Conservation (phyloP, 2,329 filamentous ascomycete genomes). For the Scedosporium dehoogii region DNA sequence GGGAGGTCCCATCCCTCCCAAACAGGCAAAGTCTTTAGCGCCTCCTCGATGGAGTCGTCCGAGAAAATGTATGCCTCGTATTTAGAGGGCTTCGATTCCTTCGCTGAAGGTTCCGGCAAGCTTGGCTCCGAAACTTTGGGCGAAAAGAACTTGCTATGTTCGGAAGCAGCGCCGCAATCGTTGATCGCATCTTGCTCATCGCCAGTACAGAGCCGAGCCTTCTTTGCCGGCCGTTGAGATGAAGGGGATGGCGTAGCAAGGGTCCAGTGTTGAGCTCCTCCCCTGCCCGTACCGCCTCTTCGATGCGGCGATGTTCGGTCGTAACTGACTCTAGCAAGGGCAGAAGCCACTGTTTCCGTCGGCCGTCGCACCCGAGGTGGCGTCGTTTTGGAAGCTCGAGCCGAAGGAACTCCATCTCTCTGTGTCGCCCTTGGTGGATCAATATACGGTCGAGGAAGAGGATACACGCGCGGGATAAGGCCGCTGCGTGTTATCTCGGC, state of each 20-base stretch:
- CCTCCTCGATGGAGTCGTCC: constrained; percentile 48
- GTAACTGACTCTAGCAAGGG: constrained; percentile 20
- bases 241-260: constrained; percentile 14
- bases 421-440: constrained; percentile 21
- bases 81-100: neutral
- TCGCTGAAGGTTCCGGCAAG: neutral
- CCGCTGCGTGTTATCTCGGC: constrained; percentile 39
- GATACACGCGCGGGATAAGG: constrained; percentile 44
- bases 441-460: constrained; percentile 47
- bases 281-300: constrained; percentile 8
- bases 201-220: constrained; percentile 44
- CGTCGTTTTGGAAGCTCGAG: constrained; percentile 15
- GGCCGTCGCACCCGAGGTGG: constrained; percentile 36
- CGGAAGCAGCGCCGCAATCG: constrained; percentile 16
- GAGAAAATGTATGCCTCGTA: constrained; percentile 38
- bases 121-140: constrained; percentile 15
- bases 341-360: constrained; percentile 40
- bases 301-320: constrained; percentile 3
- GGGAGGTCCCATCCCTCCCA: constrained; percentile 35
- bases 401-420: constrained; percentile 7
- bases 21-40: constrained; percentile 39
- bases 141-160: constrained; percentile 46
- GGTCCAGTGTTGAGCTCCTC: constrained; percentile 8
- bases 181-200: constrained; percentile 14
- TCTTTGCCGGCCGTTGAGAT: constrained; percentile 39